Evolutionary conservation across 169 alveolate species (phyloP).

Genomic region (Cryptosporidium xiaoi): DNA sequence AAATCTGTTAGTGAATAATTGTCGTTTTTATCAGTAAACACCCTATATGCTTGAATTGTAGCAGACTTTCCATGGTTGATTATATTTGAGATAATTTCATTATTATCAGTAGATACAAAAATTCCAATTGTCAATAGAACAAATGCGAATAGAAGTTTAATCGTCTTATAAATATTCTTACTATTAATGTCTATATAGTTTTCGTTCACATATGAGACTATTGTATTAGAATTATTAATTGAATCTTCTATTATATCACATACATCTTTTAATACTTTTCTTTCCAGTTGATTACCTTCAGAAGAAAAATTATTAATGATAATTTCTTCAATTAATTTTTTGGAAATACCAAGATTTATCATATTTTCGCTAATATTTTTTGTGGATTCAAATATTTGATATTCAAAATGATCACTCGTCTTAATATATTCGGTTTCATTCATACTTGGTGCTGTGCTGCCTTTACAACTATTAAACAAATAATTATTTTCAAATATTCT

Average conservation of each 20-base stretch:
- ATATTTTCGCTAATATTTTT: constrained; percentile 26
- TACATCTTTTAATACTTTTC: neutral
- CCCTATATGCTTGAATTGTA: neutral
- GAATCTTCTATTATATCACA: constrained; percentile 32
- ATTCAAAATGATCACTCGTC: constrained; percentile 9
- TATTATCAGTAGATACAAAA: neutral
- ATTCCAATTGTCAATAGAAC: neutral
- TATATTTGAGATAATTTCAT: neutral
- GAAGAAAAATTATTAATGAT: constrained; percentile 1
- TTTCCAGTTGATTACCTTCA: constrained; percentile 1
- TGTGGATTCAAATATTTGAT: neutral
- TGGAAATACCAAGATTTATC: constrained; percentile 33
- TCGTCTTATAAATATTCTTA: neutral
- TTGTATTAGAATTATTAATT: constrained; percentile 17
- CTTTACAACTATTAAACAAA: neutral
- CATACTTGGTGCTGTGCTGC: neutral
- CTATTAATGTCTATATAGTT: neutral
- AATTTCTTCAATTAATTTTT: constrained; percentile 19
- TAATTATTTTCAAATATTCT: neutral
- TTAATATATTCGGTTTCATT: neutral
- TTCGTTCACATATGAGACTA: constrained; percentile 9
- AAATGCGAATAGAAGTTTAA: neutral
- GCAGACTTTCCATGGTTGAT: too few species aligned
- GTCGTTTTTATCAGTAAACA: neutral
- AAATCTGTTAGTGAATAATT: constrained; percentile 5